Base-by-base conservation (phyloP, 495 filamentous ascomycete genomes). In the Podospora fimiseda region DNA sequence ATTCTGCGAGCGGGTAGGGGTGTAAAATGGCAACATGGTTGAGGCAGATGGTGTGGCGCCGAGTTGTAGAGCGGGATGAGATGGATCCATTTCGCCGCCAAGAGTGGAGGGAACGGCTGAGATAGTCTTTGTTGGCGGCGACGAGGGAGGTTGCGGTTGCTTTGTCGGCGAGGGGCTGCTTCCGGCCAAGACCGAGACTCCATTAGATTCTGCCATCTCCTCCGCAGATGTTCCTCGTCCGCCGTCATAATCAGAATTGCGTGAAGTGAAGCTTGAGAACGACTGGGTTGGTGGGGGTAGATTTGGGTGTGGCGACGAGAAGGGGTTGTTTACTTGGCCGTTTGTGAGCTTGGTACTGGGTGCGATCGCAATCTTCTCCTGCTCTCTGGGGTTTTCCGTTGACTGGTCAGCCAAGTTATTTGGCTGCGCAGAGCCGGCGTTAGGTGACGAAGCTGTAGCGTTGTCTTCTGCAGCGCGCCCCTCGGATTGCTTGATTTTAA, bases 401-500 rank as follows among this genome's bases (percentile, higher is more conserved):
- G 15, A 22, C 16, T 41, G 39, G 39, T n/a, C 39, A n/a, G 39
- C 16, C 4, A 14, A 5, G 39, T n/a, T 14, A 41, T 41, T 14
- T 14, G 16, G 14, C 33, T 37, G 7, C 8, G 8, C 33, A 37
- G 43, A 2, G 14, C 53, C 43, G 2, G 14, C 57, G 15, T 6
- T 8, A 19, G 19, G 19, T 18, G 49, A 37, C 7, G 36, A 15
- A 0, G 51, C 39, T 21, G 42, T 57, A 24, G 58, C 44, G 11
- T 36, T 39, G 18, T 63, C 56, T 33, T 61, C 56, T 38, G 54
- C 57, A 14, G 40, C 51, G 6, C 51, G 67, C 13, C 58, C 71
- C 23, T 76, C 79, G 30, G 82, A 68, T 9, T 78, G 74, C 53
- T 86, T 87, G 43, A 93, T 69, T 49, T 88, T 87, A 48, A 94